Percentiles rank a stretch among this genome's conserved stretches.
phyloP scores from a whole-genome alignment of 78 protist genomes.

The Tieghemostelium lacteum region DNA sequence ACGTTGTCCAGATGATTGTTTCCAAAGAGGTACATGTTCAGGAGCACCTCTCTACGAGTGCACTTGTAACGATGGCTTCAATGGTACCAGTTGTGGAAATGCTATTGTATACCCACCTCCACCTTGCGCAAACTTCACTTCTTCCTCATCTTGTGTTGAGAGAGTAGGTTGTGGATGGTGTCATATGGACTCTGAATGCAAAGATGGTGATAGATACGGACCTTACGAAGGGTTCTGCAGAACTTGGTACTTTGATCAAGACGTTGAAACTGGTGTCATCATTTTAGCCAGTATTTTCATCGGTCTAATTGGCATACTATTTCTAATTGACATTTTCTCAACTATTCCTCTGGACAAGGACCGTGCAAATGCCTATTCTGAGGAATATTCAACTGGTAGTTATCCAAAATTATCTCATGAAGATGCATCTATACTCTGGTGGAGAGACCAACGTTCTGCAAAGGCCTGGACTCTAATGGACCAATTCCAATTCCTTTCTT shows the following conservation, averaged over 20 bases:
- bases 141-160: constrained; percentile 7
- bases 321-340: constrained; percentile 35
- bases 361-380: constrained; percentile 56
- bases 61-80: background rate
- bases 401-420: constrained; percentile 68
- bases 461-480: constrained; percentile 78
- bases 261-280: constrained; percentile 67
- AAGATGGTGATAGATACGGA: constrained; percentile 54
- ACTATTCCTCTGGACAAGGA: constrained; percentile 30
- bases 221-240: constrained; percentile 70
- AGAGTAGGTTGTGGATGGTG: constrained; percentile 70
- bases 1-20: constrained; percentile 21
- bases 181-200: constrained; percentile 6
- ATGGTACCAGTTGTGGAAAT: constrained; percentile 6
- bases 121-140: background rate
- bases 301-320: constrained; percentile 35
- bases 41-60: background rate
- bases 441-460: constrained; percentile 79
- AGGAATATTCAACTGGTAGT: constrained; percentile 52
- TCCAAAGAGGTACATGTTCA: constrained; percentile 15
- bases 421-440: constrained; percentile 72
- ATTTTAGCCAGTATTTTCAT: constrained; percentile 52
- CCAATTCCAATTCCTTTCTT: constrained; percentile 68
- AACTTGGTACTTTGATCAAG: constrained; percentile 39
- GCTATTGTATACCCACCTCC: constrained; percentile 9